A percentile compares a stretch with the other conserved stretches of the same genome.
Evolutionary conservation across 306 rosid genomes (phyloP).

Genomic region (Datisca glomerata): DNA sequence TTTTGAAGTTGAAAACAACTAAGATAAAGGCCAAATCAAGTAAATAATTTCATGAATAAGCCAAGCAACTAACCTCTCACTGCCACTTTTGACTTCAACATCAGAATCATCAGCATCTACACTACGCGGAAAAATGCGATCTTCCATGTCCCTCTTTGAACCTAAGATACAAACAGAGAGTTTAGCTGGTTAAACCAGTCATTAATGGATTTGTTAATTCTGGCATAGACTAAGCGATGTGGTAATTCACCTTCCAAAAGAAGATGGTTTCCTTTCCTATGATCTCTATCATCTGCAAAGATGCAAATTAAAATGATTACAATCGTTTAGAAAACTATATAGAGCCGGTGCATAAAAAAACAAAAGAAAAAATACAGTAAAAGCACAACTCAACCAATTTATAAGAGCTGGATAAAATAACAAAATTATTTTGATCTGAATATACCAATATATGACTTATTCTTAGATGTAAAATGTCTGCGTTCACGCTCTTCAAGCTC

Average conservation of each 20-base stretch:
- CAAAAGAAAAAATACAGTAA: not conserved
- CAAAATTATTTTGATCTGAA: too few species aligned
- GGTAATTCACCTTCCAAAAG: conserved; percentile 57
- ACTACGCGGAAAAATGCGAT: conserved; percentile 65
- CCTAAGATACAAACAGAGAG: conserved; percentile 29
- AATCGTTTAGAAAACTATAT: too few species aligned
- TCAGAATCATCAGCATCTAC: conserved; percentile 97
- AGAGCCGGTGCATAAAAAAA: too few species aligned
- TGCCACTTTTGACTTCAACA: conserved; percentile 75
- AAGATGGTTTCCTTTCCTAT: conserved; percentile 59
- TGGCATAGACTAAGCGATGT: conserved; percentile 6
- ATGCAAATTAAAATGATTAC: conserved; percentile 13
- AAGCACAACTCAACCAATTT: not conserved
- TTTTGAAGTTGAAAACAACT: not conserved
- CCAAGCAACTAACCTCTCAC: conserved; percentile 51
- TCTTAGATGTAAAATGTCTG: conserved; percentile 86
- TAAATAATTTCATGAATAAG: not conserved
- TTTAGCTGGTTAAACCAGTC: conserved; percentile 1
- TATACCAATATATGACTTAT: conserved; percentile 61
- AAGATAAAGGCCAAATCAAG: not conserved
- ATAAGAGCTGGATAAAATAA: conserved; percentile 1
- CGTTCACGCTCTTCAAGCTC: conserved; percentile 89
- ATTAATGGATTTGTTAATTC: not conserved
- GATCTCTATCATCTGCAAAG: conserved; percentile 81
- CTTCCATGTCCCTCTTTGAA: conserved; percentile 60